These are phyloP conservation scores for Pleurotus ostreatus DNA, from an alignment of 768 basidiomycete genomes.

Conservation along the genomic window DNA sequence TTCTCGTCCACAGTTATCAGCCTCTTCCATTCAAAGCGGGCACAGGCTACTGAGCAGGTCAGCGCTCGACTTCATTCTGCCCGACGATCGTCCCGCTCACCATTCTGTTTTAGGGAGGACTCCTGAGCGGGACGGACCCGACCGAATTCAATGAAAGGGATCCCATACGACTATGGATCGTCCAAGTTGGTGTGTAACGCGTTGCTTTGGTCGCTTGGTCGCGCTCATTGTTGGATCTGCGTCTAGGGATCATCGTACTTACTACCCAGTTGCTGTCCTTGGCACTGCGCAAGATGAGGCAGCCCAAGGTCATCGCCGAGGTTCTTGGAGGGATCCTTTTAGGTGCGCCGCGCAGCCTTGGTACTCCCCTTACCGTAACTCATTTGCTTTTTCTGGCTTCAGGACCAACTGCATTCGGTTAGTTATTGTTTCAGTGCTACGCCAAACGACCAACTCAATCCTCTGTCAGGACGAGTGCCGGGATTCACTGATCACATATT, in stretches of 20 bases:
- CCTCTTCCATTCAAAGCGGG: conserved; percentile 30
- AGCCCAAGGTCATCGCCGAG: conserved; percentile 84
- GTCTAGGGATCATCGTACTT: conserved; percentile 72
- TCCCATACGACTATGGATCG: conserved; percentile 74
- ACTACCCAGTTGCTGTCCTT: conserved; percentile 77
- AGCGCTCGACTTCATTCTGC: background rate
- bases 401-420: conserved; percentile 51
- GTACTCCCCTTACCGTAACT: background rate
- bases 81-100: background rate
- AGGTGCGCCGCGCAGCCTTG: conserved; percentile 32
- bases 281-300: conserved; percentile 65
- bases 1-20: conserved; percentile 33
- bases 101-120: conserved; percentile 50
- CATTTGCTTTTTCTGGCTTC: background rate
- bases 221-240: background rate
- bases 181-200: conserved; percentile 62
- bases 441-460: background rate
- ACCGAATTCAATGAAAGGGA: conserved; percentile 58
- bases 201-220: background rate
- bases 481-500: conserved; percentile 87
- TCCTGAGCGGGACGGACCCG: conserved; percentile 75
- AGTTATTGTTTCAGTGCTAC: background rate
- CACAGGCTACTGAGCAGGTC: conserved; percentile 36
- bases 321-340: conserved; percentile 88
- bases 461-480: conserved; percentile 65